phyloP scores from a whole-genome alignment of 225 moss, liverwort and hornwort genomes.

The Bryum argenteum region DNA sequence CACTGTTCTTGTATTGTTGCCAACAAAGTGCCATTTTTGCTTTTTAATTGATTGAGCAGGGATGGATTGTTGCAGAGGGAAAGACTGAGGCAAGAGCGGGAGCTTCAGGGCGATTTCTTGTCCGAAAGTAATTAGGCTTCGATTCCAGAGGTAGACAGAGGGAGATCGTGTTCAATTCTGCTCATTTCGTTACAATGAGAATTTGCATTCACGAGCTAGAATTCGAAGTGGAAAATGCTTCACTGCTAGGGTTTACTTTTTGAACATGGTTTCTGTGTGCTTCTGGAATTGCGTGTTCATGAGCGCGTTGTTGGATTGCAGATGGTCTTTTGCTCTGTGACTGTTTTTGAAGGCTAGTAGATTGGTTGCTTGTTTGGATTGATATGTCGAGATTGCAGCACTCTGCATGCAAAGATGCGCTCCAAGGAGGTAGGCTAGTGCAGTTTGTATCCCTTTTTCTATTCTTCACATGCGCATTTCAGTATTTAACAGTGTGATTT shows the following conservation, averaged over 20 bases:
- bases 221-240: not conserved
- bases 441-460: too few relatives aligned
- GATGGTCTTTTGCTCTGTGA: constrained; percentile 18
- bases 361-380: not conserved
- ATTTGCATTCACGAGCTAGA: not conserved
- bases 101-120: constrained; percentile 34
- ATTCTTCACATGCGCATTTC: too few relatives aligned
- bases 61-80: constrained; percentile 63
- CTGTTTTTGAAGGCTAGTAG: constrained; percentile 14
- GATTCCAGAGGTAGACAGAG: constrained; percentile 17
- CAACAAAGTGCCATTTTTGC: not conserved
- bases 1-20: too few relatives aligned
- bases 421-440: constrained; percentile 69
- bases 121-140: constrained; percentile 32
- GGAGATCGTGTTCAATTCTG: too few relatives aligned
- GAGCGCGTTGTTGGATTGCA: constrained; percentile 19
- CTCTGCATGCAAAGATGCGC: constrained; percentile 54
- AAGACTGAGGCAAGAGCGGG: constrained; percentile 60
- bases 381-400: constrained; percentile 55
- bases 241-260: too few relatives aligned
- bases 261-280: too few relatives aligned
- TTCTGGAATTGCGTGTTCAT: not conserved
- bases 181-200: too few relatives aligned
- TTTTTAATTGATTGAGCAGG: not conserved
- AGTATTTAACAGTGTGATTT: not conserved